A percentile compares a stretch with the other conserved stretches of the same genome.
Conservation (phyloP, 2,329 filamentous ascomycete species). For the Calonectria henricotiae region DNA sequence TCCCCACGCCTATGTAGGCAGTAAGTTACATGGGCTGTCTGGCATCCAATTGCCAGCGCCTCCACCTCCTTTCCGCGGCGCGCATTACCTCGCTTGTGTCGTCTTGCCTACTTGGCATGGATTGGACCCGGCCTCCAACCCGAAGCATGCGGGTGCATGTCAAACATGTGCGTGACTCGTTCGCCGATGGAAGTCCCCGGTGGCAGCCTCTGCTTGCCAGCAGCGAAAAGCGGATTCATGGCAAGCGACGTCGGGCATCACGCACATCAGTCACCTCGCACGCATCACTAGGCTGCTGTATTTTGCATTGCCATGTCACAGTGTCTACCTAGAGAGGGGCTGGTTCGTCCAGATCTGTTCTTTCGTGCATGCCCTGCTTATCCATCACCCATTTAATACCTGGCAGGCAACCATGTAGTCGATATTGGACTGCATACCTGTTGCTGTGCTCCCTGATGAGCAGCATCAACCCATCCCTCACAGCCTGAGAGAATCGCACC, state of each 20-base stretch:
- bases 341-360: conserved; percentile 21
- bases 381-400: conserved; percentile 3
- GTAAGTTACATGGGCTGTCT: conserved; percentile 2
- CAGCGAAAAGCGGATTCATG: conserved; percentile 36
- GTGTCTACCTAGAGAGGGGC: conserved; percentile 24
- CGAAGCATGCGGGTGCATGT: conserved; percentile 35
- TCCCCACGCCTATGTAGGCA: background rate
- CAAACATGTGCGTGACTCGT: conserved; percentile 33
- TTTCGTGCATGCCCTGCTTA: conserved; percentile 16
- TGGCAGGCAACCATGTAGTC: conserved; percentile 24
- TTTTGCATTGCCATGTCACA: conserved; percentile 30
- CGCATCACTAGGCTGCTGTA: conserved; percentile 28
- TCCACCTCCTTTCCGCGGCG: conserved; percentile 30
- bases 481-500: background rate
- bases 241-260: conserved; percentile 37
- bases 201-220: conserved; percentile 35
- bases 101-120: conserved; percentile 30
- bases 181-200: conserved; percentile 19
- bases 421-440: conserved; percentile 18
- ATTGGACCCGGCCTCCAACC: conserved; percentile 27
- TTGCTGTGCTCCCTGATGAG: conserved; percentile 13
- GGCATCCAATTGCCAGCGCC: conserved; percentile 23
- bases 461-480: conserved; percentile 13
- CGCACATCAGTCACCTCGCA: conserved; percentile 32
- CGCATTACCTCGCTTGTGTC: conserved; percentile 28